A percentile compares a stretch with the other conserved stretches of the same genome.
Evolutionary conservation across 1,139 yeast genomes (phyloP).

Genomic region (Debaryomycetaceae sp.): DNA sequence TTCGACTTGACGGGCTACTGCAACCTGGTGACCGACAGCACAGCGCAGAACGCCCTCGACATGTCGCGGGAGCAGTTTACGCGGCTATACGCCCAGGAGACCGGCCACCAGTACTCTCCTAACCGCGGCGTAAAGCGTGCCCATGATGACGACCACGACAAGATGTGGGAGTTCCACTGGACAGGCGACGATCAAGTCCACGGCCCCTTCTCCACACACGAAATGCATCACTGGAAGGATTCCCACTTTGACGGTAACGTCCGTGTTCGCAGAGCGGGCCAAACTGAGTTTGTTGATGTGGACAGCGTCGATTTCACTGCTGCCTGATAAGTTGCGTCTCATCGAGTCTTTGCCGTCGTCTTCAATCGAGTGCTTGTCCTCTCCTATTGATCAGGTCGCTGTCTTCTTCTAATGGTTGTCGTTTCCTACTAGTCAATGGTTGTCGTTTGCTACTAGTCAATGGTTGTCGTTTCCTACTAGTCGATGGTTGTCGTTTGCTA

Average conservation of each 20-base stretch:
- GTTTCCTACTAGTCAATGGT: too few species aligned
- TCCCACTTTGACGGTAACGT: constrained; percentile 45
- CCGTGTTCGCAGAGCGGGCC: constrained; percentile 28
- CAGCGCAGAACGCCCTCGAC: constrained; percentile 42
- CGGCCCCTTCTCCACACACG: constrained; percentile 49
- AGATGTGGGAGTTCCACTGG: constrained; percentile 59
- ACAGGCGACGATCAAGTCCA: constrained; percentile 33
- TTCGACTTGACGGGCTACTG: constrained; percentile 39
- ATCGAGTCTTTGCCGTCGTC: too few species aligned
- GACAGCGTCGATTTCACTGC: constrained; percentile 13
- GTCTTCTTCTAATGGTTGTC: too few species aligned
- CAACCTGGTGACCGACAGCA: constrained; percentile 32
- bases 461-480: too few species aligned
- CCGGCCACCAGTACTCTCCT: constrained; percentile 29
- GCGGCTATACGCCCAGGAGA: constrained; percentile 37
- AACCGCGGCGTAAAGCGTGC: constrained; percentile 13
- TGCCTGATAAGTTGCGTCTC: too few species aligned
- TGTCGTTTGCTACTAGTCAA: too few species aligned
- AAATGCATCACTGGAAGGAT: constrained; percentile 52
- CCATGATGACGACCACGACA: constrained; percentile 5
- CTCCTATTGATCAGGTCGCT: too few species aligned
- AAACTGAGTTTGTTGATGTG: constrained; percentile 16
- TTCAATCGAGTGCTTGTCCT: too few species aligned
- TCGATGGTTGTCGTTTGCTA: too few species aligned
- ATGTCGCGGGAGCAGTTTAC: constrained; percentile 48